Evolutionary conservation across 2,329 filamentous ascomycete species (phyloP).

Genomic region (Pestalotiopsis fici): DNA sequence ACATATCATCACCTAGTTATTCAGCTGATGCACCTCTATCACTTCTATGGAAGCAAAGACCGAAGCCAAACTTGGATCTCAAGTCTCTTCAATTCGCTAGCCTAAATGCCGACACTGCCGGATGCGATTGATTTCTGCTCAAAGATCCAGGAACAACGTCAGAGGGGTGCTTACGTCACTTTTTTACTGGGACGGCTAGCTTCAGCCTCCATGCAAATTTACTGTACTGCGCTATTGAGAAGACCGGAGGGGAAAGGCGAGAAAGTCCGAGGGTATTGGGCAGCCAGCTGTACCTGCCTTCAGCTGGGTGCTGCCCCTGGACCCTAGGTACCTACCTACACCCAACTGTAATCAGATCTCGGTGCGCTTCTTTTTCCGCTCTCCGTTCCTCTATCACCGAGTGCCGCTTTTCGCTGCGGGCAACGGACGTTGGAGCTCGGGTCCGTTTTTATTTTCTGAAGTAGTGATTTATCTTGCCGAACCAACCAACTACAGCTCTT

Average conservation of each 20-base stretch:
- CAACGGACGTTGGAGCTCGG: neutral
- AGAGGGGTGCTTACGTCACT: conserved; percentile 10
- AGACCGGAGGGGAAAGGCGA: neutral
- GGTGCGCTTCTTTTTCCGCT: neutral
- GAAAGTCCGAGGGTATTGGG: neutral
- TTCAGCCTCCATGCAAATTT: neutral
- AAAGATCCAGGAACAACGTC: conserved; percentile 3
- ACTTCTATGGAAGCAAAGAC: neutral
- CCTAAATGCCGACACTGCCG: conserved; percentile 6
- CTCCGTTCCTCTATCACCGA: neutral
- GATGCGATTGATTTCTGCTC: neutral
- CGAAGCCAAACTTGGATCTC: neutral
- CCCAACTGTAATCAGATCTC: neutral
- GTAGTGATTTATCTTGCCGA: conserved; percentile 27
- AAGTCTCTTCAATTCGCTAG: neutral
- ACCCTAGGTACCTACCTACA: too few relatives aligned
- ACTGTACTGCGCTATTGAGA: neutral
- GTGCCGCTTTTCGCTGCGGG: neutral
- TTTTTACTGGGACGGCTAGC: neutral
- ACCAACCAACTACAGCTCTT: conserved; percentile 3
- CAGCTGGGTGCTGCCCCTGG: too few relatives aligned
- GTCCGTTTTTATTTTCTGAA: conserved; percentile 3
- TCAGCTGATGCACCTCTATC: neutral
- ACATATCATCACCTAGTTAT: neutral
- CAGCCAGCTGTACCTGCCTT: too few relatives aligned